Base-by-base conservation (phyloP, 169 alveolate species). In the Eimeria necatrix region DNA sequence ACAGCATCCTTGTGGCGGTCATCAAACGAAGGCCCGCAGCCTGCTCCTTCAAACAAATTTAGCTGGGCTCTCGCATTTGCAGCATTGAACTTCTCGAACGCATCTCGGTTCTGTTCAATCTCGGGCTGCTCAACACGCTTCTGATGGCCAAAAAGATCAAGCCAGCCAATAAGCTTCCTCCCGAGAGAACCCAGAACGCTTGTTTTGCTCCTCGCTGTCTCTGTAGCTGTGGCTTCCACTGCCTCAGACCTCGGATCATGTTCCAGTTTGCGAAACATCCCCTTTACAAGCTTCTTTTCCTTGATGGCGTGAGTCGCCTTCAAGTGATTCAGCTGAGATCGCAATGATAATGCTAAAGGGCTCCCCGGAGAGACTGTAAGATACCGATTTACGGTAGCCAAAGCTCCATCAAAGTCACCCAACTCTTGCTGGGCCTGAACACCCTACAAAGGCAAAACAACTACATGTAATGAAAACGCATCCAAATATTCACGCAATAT, bases 311-410 rank as follows among this genome's bases (percentile, higher is more conserved):
- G 90, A 10, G 74, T 86, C 1, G 61, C 74, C 92, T 78, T 41
- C 81, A 60, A 46, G 26, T 86, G 95, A 22, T 80, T 76, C 53
- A 92, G 80, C 78, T 92, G 80, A 52, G 32, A 49, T 86, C 81
- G 92, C 71, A 92, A 92, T 9, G 92, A 48, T 87, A 92, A 10
- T 51, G 93, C 95, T n/a, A 86, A 60, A 10, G 95, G 95, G 64
- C 89, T 92, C 53, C 78, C 89, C 41, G 91, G 93, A 51, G 88
- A 53, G 48, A 70, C 85, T 8, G 59, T 59, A 74, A 92, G 52
- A 41, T 78, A 70, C n/a, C 86, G 41, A 18, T 64, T 92, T n/a
- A 92, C n/a, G 52, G 87, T 92, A 1, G 91, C 92, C 85, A 92
- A 68, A 18, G 95, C 81, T 8, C 80, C 95, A 9, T 81, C 93